phyloP scores from a whole-genome alignment of 495 filamentous ascomycete genomes.

The Poronia punctata region DNA sequence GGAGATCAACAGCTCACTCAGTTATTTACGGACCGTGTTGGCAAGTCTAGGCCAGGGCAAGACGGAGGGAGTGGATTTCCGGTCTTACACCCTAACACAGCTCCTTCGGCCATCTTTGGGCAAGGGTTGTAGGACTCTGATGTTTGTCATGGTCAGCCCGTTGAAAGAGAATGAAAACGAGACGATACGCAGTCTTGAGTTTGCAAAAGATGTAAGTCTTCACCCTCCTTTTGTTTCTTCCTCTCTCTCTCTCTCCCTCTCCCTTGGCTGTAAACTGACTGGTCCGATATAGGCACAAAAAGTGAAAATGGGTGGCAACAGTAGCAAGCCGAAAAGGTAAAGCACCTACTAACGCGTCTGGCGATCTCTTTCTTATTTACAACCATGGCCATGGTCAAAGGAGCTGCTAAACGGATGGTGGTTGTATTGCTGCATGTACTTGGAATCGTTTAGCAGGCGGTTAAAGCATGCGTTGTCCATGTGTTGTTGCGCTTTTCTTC shows the following conservation, averaged over 20 bases:
- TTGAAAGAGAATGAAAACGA: constrained; percentile 86
- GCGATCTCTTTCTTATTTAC: too few relatives aligned
- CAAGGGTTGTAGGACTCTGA: constrained; percentile 93
- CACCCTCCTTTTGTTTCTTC: not conserved
- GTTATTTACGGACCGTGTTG: constrained; percentile 91
- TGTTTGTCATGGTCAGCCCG: constrained; percentile 98
- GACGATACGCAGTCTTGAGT: constrained; percentile 90
- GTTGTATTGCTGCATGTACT: too few relatives aligned
- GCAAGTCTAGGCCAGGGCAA: constrained; percentile 81
- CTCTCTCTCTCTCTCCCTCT: not conserved
- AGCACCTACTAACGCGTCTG: not conserved
- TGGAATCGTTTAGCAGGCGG: too few relatives aligned
- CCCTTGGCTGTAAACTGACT: constrained; percentile 7
- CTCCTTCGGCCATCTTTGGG: constrained; percentile 91
- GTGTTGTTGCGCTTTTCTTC: too few relatives aligned
- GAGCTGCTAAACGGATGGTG: too few relatives aligned
- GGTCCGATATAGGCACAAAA: constrained; percentile 21
- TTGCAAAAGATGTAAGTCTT: constrained; percentile 75
- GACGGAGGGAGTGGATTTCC: constrained; percentile 83
- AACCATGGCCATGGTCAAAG: too few relatives aligned
- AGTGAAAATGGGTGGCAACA: constrained; percentile 26
- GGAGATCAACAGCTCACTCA: constrained; percentile 91
- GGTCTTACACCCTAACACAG: constrained; percentile 95
- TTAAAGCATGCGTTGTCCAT: too few relatives aligned
- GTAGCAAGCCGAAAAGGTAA: constrained; percentile 14